A percentile compares a stretch with the other conserved stretches of the same genome.
phyloP scores from a whole-genome alignment of 2,329 filamentous ascomycete genomes.

The Exophiala spinifera region DNA sequence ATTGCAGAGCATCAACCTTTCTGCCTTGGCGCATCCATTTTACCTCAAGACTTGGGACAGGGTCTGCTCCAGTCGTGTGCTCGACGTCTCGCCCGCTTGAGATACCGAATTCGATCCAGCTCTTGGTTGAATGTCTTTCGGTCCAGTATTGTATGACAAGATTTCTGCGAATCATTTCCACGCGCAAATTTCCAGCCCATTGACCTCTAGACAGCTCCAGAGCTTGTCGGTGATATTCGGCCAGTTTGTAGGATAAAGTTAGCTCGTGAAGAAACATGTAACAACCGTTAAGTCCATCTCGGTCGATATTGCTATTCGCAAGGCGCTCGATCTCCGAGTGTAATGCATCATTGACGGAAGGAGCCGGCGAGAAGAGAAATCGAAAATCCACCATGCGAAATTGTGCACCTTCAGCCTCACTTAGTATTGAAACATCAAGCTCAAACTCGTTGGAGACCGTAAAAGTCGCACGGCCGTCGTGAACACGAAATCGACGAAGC shows the following conservation, averaged over 20 bases:
- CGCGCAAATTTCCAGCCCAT: constrained; percentile 74
- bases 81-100: constrained; percentile 55
- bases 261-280: constrained; percentile 86
- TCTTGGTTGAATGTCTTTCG: constrained; percentile 67
- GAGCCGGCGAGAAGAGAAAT: constrained; percentile 72
- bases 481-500: constrained; percentile 73
- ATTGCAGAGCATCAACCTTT: constrained; percentile 65
- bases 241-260: constrained; percentile 85
- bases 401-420: constrained; percentile 77
- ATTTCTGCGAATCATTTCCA: constrained; percentile 76
- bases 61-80: constrained; percentile 14
- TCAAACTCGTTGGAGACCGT: constrained; percentile 81
- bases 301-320: constrained; percentile 68
- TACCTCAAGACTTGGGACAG: constrained; percentile 38
- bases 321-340: constrained; percentile 65
- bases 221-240: constrained; percentile 75
- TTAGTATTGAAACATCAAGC: constrained; percentile 84
- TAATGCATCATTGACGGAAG: constrained; percentile 62
- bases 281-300: constrained; percentile 71
- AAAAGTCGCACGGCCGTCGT: constrained; percentile 87
- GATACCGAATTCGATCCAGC: constrained; percentile 86
- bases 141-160: constrained; percentile 91
- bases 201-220: constrained; percentile 63
- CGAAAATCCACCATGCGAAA: constrained; percentile 94
- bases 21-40: constrained; percentile 85